Conservation (phyloP, 2,329 filamentous ascomycete genomes). For the Beauveria rudraprayagi region DNA sequence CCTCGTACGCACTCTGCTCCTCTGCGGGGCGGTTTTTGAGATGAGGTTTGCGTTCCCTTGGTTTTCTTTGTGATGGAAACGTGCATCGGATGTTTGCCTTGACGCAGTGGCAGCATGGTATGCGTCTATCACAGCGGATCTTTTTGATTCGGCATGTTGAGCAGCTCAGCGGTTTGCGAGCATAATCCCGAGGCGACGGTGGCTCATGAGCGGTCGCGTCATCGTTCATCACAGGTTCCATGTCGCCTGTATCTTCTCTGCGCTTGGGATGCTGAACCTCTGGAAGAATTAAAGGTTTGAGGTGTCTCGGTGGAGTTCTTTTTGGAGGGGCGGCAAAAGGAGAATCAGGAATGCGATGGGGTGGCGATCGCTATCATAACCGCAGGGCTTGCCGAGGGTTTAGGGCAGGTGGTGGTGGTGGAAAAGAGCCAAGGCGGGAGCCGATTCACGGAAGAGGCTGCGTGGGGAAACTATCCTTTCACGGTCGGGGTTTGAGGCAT, state of each 20-base stretch:
- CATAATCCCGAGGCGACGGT: background rate
- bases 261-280: too few relatives aligned
- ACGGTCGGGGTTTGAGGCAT: background rate
- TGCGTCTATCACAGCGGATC: constrained; percentile 6
- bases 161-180: constrained; percentile 3
- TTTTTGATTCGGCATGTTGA: constrained; percentile 7
- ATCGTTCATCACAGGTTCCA: background rate
- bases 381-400: background rate
- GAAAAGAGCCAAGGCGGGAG: constrained; percentile 2
- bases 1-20: background rate
- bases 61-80: background rate
- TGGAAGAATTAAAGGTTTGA: too few relatives aligned
- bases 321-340: background rate
- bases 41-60: constrained; percentile 2
- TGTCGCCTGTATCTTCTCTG: background rate
- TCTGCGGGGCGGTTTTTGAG: background rate
- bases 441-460: background rate
- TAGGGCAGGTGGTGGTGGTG: background rate
- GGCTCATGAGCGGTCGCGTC: background rate
- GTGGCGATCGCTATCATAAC: background rate
- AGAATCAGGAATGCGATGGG: background rate
- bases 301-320: background rate
- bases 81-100: constrained; percentile 6
- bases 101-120: constrained; percentile 5
- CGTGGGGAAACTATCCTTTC: background rate